Percentiles rank a stretch among this genome's conserved stretches.
These are phyloP conservation scores for Pilobolus umbonatus DNA, from an alignment of 192 early-diverging fungal genomes.

Conservation along the genomic window DNA sequence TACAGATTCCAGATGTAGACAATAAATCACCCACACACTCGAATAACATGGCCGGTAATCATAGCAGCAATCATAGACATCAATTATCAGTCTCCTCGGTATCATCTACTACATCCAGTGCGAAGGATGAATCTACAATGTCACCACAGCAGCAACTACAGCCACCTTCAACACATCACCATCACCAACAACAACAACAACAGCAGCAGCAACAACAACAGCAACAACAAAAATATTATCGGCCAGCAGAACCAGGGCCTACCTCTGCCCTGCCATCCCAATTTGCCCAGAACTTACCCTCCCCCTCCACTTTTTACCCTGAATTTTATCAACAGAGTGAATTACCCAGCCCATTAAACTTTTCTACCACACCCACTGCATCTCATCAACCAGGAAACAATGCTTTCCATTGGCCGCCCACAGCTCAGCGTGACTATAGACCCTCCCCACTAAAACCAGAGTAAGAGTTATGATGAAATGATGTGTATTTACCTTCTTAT, in stretches of 20 bases:
- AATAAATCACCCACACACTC: not conserved
- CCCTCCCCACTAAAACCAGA: slow-evolving; percentile 40
- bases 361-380: slow-evolving; percentile 49
- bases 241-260: not conserved
- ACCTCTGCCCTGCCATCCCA: slow-evolving; percentile 42
- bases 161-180: not conserved
- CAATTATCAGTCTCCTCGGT: slow-evolving; percentile 4
- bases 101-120: not conserved
- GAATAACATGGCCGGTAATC: not conserved
- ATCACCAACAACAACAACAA: slow-evolving; percentile 3
- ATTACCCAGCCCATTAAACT: slow-evolving; percentile 70
- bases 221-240: not conserved
- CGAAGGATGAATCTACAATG: not conserved
- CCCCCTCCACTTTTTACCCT: slow-evolving; percentile 73
- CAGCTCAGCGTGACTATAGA: slow-evolving; percentile 39
- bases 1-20: slow-evolving; percentile 4
- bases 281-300: slow-evolving; percentile 66
- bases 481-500: no score
- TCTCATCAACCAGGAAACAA: slow-evolving; percentile 54
- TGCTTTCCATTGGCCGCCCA: slow-evolving; percentile 68
- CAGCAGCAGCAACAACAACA: not conserved
- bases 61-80: not conserved
- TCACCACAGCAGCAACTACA: not conserved
- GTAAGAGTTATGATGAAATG: not conserved
- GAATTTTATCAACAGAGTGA: slow-evolving; percentile 69